Conservation (phyloP, 768 basidiomycete genomes). For the Amanita brunnescens region DNA sequence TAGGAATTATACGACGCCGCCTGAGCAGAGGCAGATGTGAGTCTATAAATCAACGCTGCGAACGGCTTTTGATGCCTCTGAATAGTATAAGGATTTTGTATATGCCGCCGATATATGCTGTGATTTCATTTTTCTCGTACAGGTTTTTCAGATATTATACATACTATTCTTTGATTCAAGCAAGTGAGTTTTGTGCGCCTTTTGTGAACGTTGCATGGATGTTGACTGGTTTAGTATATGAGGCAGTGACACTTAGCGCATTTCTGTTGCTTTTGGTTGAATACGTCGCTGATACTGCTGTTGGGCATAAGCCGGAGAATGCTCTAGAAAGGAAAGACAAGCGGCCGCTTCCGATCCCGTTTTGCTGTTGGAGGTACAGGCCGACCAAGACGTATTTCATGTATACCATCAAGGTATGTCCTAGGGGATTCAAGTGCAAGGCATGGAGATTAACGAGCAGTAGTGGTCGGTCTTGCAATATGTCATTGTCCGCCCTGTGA, state of each 20-base stretch:
- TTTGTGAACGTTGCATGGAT: neutral
- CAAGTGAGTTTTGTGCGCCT: slow-evolving; percentile 20
- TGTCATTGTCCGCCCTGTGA: slow-evolving; percentile 56
- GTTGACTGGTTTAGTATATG: slow-evolving; percentile 41
- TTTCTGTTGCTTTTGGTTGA: slow-evolving; percentile 86
- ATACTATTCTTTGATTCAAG: slow-evolving; percentile 37
- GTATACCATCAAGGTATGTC: slow-evolving; percentile 71
- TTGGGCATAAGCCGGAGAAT: slow-evolving; percentile 50
- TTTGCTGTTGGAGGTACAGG: slow-evolving; percentile 75
- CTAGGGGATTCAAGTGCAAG: neutral
- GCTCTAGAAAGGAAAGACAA: slow-evolving; percentile 81
- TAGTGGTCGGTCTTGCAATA: slow-evolving; percentile 90
- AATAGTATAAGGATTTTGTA: slow-evolving; percentile 68
- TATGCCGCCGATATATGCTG: slow-evolving; percentile 75
- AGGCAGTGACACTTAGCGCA: slow-evolving; percentile 77
- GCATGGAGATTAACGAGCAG: neutral
- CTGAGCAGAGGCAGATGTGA: slow-evolving; percentile 77
- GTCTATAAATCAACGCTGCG: slow-evolving; percentile 16
- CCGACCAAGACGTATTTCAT: slow-evolving; percentile 90
- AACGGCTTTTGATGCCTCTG: slow-evolving; percentile 1
- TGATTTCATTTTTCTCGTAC: slow-evolving; percentile 83
- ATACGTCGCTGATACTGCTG: slow-evolving; percentile 66
- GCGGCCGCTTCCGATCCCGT: slow-evolving; percentile 57
- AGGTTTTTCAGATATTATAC: slow-evolving; percentile 74
- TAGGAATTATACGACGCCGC: slow-evolving; percentile 64